Evolutionary conservation across 1,284 basidiomycete genomes (phyloP), one percentile per base, ranked within the genome.

Genomic region (Fomes fomentarius): DNA sequence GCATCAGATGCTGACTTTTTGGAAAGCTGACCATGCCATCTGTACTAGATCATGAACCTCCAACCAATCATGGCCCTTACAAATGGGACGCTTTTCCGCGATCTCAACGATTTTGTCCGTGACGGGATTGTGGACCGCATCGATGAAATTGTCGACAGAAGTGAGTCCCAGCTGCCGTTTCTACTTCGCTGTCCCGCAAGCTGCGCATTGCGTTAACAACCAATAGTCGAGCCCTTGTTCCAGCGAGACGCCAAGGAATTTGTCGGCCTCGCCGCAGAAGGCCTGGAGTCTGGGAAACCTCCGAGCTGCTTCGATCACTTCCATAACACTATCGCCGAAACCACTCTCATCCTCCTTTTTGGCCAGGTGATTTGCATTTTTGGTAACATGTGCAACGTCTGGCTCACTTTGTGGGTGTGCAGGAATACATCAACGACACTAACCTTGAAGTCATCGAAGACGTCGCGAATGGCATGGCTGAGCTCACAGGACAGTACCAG

Each of bases 391-490:
- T 33, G 24, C 9, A 24, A n/a, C 10, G n/a, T 22, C 31, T 34
- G 14, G 37, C 33, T 37, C 8, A 25, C 19, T 28, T 25, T 56
- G n/a, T n/a, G n/a, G 28, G 28, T 26, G 11, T 22, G 39, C 43
- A 73, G 71, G 56, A 60, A 35, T 67, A 67, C 55, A 62, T 66
- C 30, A 67, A 60, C 40, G 53, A 62, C 28, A 52, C 56, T 25
- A 67, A 68, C 42, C 62, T 71, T 22, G 46, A 59, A 15, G 58
- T 66, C 31, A 62, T 69, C 11, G 69, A 69, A 45, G 63, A 69
- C 25, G 65, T 71, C 24, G 69, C 71, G 8, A 65, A 66, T 15
- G 68, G 66, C 37, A 67, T 74, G 52, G 72, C 72, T 2, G 67
- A 66, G 22, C 58, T 72, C 42, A 71, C 70, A 4, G 72, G 71